Evolutionary conservation across 495 filamentous ascomycete species (phyloP), one percentile per base, ranked within the genome.

Genomic region (Penicillium coffeae): DNA sequence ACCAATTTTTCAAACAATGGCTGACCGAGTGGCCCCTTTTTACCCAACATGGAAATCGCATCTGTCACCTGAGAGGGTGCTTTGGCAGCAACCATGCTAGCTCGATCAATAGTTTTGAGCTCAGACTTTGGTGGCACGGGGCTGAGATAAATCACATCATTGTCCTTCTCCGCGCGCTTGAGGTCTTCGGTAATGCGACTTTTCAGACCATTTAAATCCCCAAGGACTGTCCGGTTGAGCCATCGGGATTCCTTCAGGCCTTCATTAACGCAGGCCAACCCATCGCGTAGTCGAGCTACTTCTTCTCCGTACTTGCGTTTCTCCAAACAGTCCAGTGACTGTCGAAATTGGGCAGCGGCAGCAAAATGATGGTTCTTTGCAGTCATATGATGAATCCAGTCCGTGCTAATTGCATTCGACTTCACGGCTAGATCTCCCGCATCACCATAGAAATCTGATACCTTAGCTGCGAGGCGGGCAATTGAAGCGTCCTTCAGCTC

Each of bases 301-400:
- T 98, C 93, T 63, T 98, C 93, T 32, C 94, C 93, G 51, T 96
- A 98, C 58, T 88, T 93, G 42, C 85, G 79, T 75, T 92, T 95
- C 68, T 96, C 94, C 45, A 98, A 62, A 55, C 89, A 94, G 54
- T 97, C 91, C 42, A 89, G 83, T 4, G 93, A 89, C 19, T 92
- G 90, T n/a, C 93, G 79, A 56, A 89, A 97, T 65, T 98, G 93
- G 5, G 93, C 92, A 2, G 93, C 93, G 1, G 89, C 94, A 21
- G 93, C 93, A 66, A 98, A 96, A 63, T 98, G 93, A 61, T 96
- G 89, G 56, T 96, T 90, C 65, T 98, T 98, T 2, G 93, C 93
- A 4, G 86, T 88, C 82, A 93, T 93, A 56, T 97, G 93, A 66
- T 98, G 94, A 39, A 98, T 96, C 93, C 93, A 97, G 47, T 95